These are phyloP conservation scores for Phytophthora pini DNA, from an alignment of 352 stramenopile species.

Conservation along the genomic window DNA sequence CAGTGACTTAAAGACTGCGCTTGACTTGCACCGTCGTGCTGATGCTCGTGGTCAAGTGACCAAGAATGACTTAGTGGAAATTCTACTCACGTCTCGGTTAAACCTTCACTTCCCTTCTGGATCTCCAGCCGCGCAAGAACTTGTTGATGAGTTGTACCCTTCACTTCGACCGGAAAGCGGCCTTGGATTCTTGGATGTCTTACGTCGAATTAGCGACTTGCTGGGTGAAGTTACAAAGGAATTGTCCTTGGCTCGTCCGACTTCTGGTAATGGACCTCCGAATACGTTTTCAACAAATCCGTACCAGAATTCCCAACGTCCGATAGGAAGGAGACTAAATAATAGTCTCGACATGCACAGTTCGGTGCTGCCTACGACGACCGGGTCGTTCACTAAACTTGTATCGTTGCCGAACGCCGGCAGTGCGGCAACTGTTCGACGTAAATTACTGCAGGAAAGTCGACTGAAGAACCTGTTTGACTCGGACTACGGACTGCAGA, in stretches of 20 bases:
- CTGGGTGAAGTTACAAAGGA: conserved; percentile 53
- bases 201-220: conserved; percentile 68
- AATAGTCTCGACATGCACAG: conserved; percentile 35
- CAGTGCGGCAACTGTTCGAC: conserved; percentile 34
- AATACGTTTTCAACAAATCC: conserved; percentile 36
- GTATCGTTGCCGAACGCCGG: conserved; percentile 7
- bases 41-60: conserved; percentile 70
- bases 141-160: conserved; percentile 71
- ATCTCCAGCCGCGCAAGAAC: conserved; percentile 52
- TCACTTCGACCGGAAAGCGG: conserved; percentile 26
- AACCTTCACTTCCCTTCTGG: conserved; percentile 62
- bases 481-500: conserved; percentile 63
- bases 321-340: conserved; percentile 50
- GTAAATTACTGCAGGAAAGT: conserved; percentile 70
- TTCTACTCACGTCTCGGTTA: conserved; percentile 68
- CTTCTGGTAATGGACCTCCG: conserved; percentile 15
- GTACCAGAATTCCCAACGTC: conserved; percentile 45
- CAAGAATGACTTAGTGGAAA: conserved; percentile 64
- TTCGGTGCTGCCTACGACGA: conserved; percentile 34
- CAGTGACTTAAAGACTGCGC: conserved; percentile 71
- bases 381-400: conserved; percentile 20
- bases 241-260: conserved; percentile 16
- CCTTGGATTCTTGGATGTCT: conserved; percentile 66
- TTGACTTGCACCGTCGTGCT: conserved; percentile 66
- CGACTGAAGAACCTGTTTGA: conserved; percentile 57